These are phyloP conservation scores for Peterozyma xylosa DNA, from an alignment of 805 yeast genomes.

Conservation along the genomic window DNA sequence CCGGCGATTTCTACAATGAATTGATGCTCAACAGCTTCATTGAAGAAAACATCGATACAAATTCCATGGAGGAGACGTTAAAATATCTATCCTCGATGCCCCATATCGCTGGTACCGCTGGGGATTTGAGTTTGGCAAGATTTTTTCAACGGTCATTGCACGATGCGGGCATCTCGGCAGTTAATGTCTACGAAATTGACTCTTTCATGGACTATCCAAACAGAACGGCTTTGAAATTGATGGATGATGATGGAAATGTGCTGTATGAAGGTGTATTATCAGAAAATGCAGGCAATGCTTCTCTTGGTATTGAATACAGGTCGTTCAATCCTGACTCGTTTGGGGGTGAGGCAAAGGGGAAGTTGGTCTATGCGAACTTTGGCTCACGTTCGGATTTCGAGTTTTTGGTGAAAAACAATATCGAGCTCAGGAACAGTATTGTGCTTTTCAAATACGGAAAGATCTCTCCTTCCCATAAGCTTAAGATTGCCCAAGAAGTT, in stretches of 20 bases:
- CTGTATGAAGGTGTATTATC: slow-evolving; percentile 14
- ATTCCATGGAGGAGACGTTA: slow-evolving; percentile 54
- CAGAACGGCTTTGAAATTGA: slow-evolving; percentile 18
- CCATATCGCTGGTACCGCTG: slow-evolving; percentile 83
- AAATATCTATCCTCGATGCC: slow-evolving; percentile 77
- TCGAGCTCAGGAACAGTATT: slow-evolving; percentile 41
- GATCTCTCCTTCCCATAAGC: slow-evolving; percentile 41
- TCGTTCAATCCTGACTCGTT: slow-evolving; percentile 69
- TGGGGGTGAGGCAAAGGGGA: slow-evolving; percentile 47
- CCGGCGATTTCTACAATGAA: slow-evolving; percentile 61
- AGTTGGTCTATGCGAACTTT: slow-evolving; percentile 54
- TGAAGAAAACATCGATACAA: slow-evolving; percentile 42
- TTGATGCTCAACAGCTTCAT: slow-evolving; percentile 42
- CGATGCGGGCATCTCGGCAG: slow-evolving; percentile 45
- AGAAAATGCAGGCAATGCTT: slow-evolving; percentile 9
- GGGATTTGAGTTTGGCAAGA: slow-evolving; percentile 66
- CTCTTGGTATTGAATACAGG: slow-evolving; percentile 20
- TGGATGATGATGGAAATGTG: slow-evolving; percentile 12
- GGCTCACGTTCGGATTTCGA: slow-evolving; percentile 55
- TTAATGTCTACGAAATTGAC: slow-evolving; percentile 42
- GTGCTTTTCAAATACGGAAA: slow-evolving; percentile 50
- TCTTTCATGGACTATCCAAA: slow-evolving; percentile 65
- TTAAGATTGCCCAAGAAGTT: slow-evolving; percentile 42
- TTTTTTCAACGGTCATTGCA: slow-evolving; percentile 55
- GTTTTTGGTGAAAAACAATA: slow-evolving; percentile 24